Evolutionary conservation across 345 rosid genomes (phyloP), one percentile per base, ranked within the genome.

Genomic region (Trapa incisa): DNA sequence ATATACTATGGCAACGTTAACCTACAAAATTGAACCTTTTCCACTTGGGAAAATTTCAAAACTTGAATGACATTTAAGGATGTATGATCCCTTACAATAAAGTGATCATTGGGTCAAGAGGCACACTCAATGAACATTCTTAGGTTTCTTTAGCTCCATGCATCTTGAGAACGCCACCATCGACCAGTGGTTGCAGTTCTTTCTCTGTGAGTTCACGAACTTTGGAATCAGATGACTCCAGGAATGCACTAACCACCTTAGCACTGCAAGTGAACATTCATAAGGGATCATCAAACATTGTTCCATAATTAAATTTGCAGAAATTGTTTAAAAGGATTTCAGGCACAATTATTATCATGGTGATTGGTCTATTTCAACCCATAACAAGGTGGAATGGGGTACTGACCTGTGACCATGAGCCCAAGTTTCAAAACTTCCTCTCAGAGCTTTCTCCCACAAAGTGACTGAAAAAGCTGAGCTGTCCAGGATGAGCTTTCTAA

Each of bases 401-500:
- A n/a, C 77, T 77, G 61, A 91, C 99, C 98, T 82, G 88, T 90
- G 92, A 75, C 97, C 98, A 68, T 82, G 80, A 50, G 92, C 89
- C 94, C 94, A 90, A 2, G 41, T 58, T 54, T 73, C 65, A 70
- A 85, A 82, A 33, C 85, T 87, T 74, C 92, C 93, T 74, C 78
- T 73, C 81, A 93, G 77, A 22, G 96, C 94, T 67, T 82, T 82
- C 77, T 77, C 77, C 89, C 87, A 93, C 60, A 93, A 81, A 32
- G 78, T 81, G 67, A 80, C 58, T 13, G 96, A 94, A 67, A 93
- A 87, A 29, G 72, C 47, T 29, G 98, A 82, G 79, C 87, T 75
- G 36, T 86, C 87, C 70, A 93, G 62, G 67, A 90, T 70, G 63
- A 88, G 82, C 77, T 88, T 90, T 78, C 96, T 84, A 75, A 90